These are phyloP conservation scores for Pseudonitzschia delicatissima DNA, from an alignment of 108 stramenopile species.

Conservation along the genomic window DNA sequence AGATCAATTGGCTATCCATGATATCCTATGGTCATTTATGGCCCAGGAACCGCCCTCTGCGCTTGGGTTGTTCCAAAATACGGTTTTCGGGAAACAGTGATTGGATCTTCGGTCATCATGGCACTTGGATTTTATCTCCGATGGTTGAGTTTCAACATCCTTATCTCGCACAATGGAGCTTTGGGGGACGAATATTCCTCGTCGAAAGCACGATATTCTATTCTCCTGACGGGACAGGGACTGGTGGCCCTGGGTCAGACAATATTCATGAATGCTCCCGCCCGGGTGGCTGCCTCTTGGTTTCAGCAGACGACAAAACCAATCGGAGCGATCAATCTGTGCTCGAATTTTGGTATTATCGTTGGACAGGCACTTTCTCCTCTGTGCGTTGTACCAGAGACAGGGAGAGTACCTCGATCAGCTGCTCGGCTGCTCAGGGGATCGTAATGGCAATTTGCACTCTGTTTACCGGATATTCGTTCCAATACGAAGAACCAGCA, in stretches of 20 bases:
- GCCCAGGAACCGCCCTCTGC: not conserved
- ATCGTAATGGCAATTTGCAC: not conserved
- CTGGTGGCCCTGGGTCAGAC: slow-evolving; percentile 8
- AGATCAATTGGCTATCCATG: slow-evolving; percentile 15
- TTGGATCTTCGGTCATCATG: not conserved
- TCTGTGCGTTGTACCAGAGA: slow-evolving; percentile 1
- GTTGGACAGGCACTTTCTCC: slow-evolving; percentile 3
- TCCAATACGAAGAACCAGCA: not conserved
- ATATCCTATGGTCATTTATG: slow-evolving; percentile 3
- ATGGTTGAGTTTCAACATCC: not conserved
- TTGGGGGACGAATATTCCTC: not conserved
- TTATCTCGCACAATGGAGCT: not conserved
- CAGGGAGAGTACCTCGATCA: slow-evolving; percentile 5
- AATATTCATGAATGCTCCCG: slow-evolving; percentile 14
- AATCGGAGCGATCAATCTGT: not conserved
- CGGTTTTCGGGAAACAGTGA: slow-evolving; percentile 9
- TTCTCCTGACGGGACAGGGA: slow-evolving; percentile 9
- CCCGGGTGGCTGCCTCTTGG: slow-evolving; percentile 13
- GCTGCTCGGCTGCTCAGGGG: slow-evolving; percentile 1
- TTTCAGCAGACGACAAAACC: slow-evolving; percentile 13
- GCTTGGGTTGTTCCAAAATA: slow-evolving; percentile 1
- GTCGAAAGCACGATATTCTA: not conserved
- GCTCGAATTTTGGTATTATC: slow-evolving; percentile 3
- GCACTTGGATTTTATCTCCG: slow-evolving; percentile 5
- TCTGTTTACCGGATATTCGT: not conserved